A percentile compares a stretch with the other conserved stretches of the same genome.
These are phyloP conservation scores for Fusarium sp. DNA, from an alignment of 2,329 filamentous ascomycete genomes.

Conservation along the genomic window DNA sequence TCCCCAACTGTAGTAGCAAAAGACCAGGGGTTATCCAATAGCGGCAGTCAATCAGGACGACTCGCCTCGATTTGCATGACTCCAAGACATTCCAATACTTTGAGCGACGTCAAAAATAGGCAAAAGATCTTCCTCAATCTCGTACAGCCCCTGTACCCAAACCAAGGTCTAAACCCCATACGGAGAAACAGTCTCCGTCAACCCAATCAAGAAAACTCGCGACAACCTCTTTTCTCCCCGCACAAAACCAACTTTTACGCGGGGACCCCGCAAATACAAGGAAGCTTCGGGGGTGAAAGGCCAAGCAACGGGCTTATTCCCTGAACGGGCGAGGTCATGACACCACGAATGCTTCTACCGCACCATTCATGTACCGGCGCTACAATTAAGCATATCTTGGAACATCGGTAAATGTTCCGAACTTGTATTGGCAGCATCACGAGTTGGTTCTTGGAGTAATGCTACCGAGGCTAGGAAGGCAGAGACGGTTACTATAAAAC, in stretches of 20 bases:
- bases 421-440: conserved; percentile 12
- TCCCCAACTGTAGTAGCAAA: background rate
- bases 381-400: background rate
- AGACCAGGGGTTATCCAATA: background rate
- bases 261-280: conserved; percentile 29
- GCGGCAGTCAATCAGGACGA: too few species aligned
- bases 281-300: background rate
- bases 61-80: background rate
- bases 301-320: conserved; percentile 5
- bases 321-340: conserved; percentile 17
- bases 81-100: background rate
- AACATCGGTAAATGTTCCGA: conserved; percentile 24
- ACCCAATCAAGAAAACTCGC: conserved; percentile 19
- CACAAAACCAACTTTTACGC: conserved; percentile 12
- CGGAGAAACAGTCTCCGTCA: conserved; percentile 18
- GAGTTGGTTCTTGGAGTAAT: background rate
- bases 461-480: conserved; percentile 11
- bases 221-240: conserved; percentile 10
- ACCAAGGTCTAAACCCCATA: background rate
- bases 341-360: conserved; percentile 14
- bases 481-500: conserved; percentile 5
- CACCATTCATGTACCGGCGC: conserved; percentile 22
- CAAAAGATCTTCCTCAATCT: conserved; percentile 5
- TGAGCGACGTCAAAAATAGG: conserved; percentile 10
- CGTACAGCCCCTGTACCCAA: background rate